Evolutionary conservation across 23 red algal species (phyloP).

Genomic region (Gracilaria vermiculophylla): DNA sequence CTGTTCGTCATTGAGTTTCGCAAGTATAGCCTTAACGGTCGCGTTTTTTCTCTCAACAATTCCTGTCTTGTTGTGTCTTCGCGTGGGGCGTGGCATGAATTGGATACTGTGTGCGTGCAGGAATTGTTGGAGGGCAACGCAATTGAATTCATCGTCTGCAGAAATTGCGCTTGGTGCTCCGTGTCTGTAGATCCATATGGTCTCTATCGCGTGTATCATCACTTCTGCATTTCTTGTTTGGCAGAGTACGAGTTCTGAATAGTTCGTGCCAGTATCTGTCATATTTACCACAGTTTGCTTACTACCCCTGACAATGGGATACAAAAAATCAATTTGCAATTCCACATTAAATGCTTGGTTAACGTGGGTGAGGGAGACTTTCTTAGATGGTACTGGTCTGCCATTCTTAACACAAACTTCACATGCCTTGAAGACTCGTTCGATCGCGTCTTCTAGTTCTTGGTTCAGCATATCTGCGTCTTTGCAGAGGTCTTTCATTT

Average conservation of each 20-base stretch:
- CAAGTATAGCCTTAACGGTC: constrained; percentile 2
- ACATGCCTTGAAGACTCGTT: constrained; percentile 3
- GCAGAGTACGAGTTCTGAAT: background rate
- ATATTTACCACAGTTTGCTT: background rate
- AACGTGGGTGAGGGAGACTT: constrained; percentile 29
- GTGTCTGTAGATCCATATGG: constrained; percentile 19
- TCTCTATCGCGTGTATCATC: constrained; percentile 10
- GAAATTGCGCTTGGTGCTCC: background rate
- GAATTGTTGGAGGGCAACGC: background rate
- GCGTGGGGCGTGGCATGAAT: constrained; percentile 25
- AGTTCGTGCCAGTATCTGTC: constrained; percentile 17
- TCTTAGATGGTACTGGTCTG: background rate
- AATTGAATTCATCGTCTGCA: constrained; percentile 31
- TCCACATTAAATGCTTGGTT: constrained; percentile 29
- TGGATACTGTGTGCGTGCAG: background rate
- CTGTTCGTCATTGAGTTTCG: constrained; percentile 8
- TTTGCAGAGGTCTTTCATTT: background rate
- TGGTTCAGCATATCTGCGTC: background rate
- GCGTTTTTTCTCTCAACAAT: constrained; percentile 16
- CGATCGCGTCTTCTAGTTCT: constrained; percentile 3
- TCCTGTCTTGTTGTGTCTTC: constrained; percentile 13
- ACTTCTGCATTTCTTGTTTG: background rate
- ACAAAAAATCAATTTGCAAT: constrained; percentile 29
- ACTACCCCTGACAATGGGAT: background rate
- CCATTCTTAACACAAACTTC: constrained; percentile 9